A percentile compares a stretch with the other conserved stretches of the same genome.
Conservation (phyloP, 2,329 filamentous ascomycete genomes). For the Whalleya microplaca region DNA sequence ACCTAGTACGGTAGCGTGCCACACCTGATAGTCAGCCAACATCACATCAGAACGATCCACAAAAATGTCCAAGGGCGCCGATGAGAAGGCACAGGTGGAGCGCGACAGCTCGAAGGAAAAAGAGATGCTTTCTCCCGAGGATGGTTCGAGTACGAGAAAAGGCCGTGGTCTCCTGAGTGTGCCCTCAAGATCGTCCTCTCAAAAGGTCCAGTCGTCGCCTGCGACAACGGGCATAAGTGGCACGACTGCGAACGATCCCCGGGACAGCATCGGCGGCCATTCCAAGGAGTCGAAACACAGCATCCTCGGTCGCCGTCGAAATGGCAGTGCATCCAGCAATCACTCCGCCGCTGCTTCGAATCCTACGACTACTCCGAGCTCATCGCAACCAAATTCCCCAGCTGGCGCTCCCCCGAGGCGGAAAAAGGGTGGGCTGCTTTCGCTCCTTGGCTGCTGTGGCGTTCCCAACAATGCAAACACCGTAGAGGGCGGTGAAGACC, state of each 20-base stretch:
- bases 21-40: conserved; percentile 9
- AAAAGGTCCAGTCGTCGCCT: conserved; percentile 61
- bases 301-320: conserved; percentile 64
- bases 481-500: conserved; percentile 57
- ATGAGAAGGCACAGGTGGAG: conserved; percentile 31
- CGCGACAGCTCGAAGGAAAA: conserved; percentile 33
- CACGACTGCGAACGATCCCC: conserved; percentile 60
- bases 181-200: conserved; percentile 65
- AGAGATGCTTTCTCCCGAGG: conserved; percentile 28
- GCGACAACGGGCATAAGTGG: conserved; percentile 64
- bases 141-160: conserved; percentile 30
- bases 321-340: conserved; percentile 71
- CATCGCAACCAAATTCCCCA: conserved; percentile 57
- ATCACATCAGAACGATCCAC: conserved; percentile 12
- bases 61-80: conserved; percentile 35
- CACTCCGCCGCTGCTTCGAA: conserved; percentile 59
- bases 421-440: conserved; percentile 59
- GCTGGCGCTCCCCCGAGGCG: conserved; percentile 50
- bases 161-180: conserved; percentile 59
- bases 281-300: conserved; percentile 70
- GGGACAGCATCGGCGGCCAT: conserved; percentile 64
- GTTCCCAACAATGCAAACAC: conserved; percentile 62
- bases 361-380: conserved; percentile 52
- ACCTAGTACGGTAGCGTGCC: conserved; percentile 25
- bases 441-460: conserved; percentile 69